Percentiles rank a stretch among this genome's conserved stretches.
Evolutionary conservation across 164 flowering plant genomes (phyloP).

Genomic region (Platanus orientalis): DNA sequence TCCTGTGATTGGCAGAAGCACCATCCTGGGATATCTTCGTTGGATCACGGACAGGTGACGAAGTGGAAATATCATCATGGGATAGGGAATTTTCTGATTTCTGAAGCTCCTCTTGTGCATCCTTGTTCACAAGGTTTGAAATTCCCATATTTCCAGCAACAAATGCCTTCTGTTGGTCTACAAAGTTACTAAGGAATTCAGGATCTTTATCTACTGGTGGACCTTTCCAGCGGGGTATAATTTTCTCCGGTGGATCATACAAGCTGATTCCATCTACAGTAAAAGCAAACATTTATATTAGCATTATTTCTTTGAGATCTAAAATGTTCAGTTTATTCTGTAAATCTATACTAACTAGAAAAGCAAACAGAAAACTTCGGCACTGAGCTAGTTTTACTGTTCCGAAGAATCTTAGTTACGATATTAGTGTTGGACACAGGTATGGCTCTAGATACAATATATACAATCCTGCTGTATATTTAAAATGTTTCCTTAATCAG

Average conservation of each 20-base stretch:
- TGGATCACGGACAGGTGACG: conserved; percentile 15
- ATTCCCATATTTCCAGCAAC: conserved; percentile 21
- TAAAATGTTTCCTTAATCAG: too few species aligned
- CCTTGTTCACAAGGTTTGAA: conserved; percentile 18
- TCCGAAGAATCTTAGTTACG: too few species aligned
- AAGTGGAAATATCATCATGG: conserved; percentile 11
- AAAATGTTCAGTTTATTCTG: neutral
- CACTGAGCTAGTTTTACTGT: too few species aligned
- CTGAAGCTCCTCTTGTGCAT: conserved; percentile 17
- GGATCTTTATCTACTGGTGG: conserved; percentile 57
- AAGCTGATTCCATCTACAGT: conserved; percentile 85
- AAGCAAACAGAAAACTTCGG: neutral
- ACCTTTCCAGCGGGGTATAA: conserved; percentile 87
- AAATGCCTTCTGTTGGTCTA: conserved; percentile 33
- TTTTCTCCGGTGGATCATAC: conserved; percentile 83
- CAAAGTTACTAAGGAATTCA: conserved; percentile 41
- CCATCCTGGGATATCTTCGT: conserved; percentile 16
- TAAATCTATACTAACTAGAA: neutral
- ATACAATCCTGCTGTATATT: too few species aligned
- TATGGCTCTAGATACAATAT: too few species aligned
- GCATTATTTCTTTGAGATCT: neutral
- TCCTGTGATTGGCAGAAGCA: conserved; percentile 40
- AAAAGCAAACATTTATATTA: conserved; percentile 14
- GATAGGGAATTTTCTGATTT: conserved; percentile 23
- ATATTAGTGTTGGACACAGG: neutral